These are phyloP conservation scores for Allium cepa DNA, from an alignment of 106 monocot genomes.

Conservation along the genomic window DNA sequence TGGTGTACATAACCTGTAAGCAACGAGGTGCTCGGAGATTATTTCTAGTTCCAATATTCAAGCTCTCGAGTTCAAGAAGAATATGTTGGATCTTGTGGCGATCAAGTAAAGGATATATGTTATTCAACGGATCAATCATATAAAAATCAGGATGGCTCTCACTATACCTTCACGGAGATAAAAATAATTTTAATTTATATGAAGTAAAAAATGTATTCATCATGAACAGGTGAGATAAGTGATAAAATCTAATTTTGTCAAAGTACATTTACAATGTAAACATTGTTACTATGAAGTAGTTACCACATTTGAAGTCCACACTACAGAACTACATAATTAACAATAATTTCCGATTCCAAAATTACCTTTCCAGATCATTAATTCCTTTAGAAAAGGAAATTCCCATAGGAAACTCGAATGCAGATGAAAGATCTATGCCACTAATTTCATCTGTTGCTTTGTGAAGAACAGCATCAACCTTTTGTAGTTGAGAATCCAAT, in stretches of 20 bases:
- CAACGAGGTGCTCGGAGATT: conserved; percentile 72
- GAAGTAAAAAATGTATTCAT: no score
- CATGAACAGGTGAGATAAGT: no score
- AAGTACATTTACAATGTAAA: no score
- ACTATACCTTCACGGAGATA: conserved; percentile 43
- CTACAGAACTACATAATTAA: no score
- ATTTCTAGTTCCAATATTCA: conserved; percentile 15
- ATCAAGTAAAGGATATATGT: conserved; percentile 78
- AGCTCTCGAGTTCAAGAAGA: conserved; percentile 51
- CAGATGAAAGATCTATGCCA: conserved; percentile 36
- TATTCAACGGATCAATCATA: conserved; percentile 69
- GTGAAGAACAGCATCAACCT: conserved; percentile 84
- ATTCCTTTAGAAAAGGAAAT: conserved; percentile 73
- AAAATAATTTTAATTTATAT: neutral
- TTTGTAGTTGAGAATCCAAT: conserved; percentile 57
- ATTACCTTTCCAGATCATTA: conserved; percentile 67
- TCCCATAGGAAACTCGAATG: conserved; percentile 39
- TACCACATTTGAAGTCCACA: no score
- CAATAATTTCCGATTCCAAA: neutral
- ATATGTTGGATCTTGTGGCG: conserved; percentile 81
- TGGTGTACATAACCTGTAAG: conserved; percentile 36
- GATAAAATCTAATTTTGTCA: no score
- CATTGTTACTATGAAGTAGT: no score
- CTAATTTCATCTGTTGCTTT: conserved; percentile 96
- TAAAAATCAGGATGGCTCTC: conserved; percentile 48